Evolutionary conservation across 2,329 filamentous ascomycete genomes (phyloP), one percentile per base, ranked within the genome.

Genomic region (Phialocephala sp.): DNA sequence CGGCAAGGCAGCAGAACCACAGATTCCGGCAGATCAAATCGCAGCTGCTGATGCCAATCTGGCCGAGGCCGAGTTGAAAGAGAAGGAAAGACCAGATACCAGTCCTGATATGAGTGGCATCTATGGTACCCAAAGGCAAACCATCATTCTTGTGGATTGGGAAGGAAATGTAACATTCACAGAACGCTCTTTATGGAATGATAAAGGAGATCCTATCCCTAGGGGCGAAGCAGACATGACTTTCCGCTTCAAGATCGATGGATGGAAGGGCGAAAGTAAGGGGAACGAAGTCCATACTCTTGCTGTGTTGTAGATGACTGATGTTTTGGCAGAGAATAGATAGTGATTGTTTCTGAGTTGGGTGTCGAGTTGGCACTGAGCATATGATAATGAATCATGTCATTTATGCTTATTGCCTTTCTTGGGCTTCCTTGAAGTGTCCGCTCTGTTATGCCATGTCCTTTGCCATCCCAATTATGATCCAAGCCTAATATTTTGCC

Each of bases 101-200:
- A 65, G 70, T 43, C 68, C 72, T 24, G 65, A 86, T 69, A 83
- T 85, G 73, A 85, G 82, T 5, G 87, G 87, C 1, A 78, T 87
- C 68, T 90, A 90, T 71, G 87, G 87, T 4, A 90, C 87, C 5
- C 87, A 90, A 76, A 78, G 87, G 43, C 87, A 90, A 78, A 89
- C 87, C 0, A 78, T 89, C 15, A 76, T 90, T 15, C 76, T 89
- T 54, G 84, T 89, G 8, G 86, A 88, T 70, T 87, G 85, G 84
- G 81, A 88, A 2, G 87, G 87, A 2, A 86, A 86, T 41, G 85
- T 88, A 20, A 84, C 82, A 0, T 87, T 85, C 71, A 80, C 81
- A 36, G 87, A 90, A 77, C 79, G 87, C 41, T 83, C 86, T 4
- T 76, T 89, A 50, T 90, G 82, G 80, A 87, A 89, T 72, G 77